Base-by-base conservation (phyloP, 2,329 filamentous ascomycete species). In the Epichloe gansuensis region DNA sequence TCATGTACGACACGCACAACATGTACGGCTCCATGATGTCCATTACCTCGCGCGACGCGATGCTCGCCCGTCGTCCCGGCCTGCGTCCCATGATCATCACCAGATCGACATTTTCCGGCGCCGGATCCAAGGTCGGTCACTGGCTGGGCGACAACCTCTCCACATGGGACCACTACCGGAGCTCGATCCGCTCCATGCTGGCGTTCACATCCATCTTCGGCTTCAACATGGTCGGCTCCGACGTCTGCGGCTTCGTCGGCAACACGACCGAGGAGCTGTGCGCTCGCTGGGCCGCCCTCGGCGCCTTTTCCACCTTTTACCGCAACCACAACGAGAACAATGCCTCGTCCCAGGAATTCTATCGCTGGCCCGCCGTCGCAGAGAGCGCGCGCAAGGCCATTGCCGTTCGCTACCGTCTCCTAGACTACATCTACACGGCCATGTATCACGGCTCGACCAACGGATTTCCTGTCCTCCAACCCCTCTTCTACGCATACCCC, bases 21-120 rank as follows among this genome's bases (percentile, higher is more conserved):
- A 68, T 93, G 1, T 91, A 76, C 60, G 87, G 87, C 0, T 76
- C 86, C 60, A 81, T 84, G 63, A 86, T 90, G 57, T 72, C 89
- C 52, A 85, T 85, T 54, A 85, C 86, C 9, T 93, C 88, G 0
- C 88, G 89, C 62, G 70, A 84, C 46, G 85, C 81, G 53, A 77
- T 93, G 35, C 70, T 83, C 3, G 64, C 72, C 2, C 72, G 87
- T 17, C 79, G 80, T 54, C 80, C 84, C 0, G 73, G 70, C 13
- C 85, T 86, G 64, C 81, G 89, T 0, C 89, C 89, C 0, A 87
- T 94, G 67, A 85, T 95, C 62, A 89, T 95, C 60, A 86, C 85
- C 0, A 82, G 89, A 15, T 87, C 84, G 40, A 93, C 87, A 1
- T 93, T 91, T 61, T 76, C 86, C 9, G 87, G 88, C 3, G 80